Percentiles rank a stretch among this genome's conserved stretches.
Conservation (phyloP, 192 early-diverging fungal genomes). For the Dissophora ornata region DNA sequence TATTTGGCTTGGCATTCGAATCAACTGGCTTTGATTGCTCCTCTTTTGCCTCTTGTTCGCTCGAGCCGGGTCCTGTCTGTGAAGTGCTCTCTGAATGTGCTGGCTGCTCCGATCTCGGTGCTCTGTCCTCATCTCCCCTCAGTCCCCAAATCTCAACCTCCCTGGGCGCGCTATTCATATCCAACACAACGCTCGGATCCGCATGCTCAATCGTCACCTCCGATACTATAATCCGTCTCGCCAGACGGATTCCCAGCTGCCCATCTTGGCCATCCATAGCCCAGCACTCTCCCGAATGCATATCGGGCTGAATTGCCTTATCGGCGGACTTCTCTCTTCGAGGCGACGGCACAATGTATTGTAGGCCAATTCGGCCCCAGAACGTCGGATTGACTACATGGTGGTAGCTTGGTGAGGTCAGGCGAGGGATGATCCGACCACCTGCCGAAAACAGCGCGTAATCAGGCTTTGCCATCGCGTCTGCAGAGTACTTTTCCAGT, state of each 20-base stretch:
- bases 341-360: constrained; percentile 51
- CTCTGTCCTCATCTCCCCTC: constrained; percentile 14
- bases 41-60: constrained; percentile 9
- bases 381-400: constrained; percentile 32
- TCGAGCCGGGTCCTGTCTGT: constrained; percentile 7
- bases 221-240: constrained; percentile 64
- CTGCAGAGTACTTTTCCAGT: constrained; percentile 67
- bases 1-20: background rate
- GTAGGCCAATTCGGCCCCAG: constrained; percentile 27
- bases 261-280: constrained; percentile 72
- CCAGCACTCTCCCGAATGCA: constrained; percentile 81
- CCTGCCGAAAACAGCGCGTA: constrained; percentile 76
- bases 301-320: constrained; percentile 57
- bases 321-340: constrained; percentile 49
- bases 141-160: constrained; percentile 74
- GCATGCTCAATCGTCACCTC: constrained; percentile 79
- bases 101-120: too few relatives aligned
- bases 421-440: constrained; percentile 66
- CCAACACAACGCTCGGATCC: constrained; percentile 63
- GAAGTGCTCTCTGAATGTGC: too few relatives aligned
- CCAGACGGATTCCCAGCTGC: constrained; percentile 69
- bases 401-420: constrained; percentile 72
- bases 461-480: constrained; percentile 69
- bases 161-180: constrained; percentile 71
- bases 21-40: background rate